A percentile compares a stretch with the other conserved stretches of the same genome.
Conservation (phyloP, 2,329 filamentous ascomycete species). For the Cytospora piceicola region DNA sequence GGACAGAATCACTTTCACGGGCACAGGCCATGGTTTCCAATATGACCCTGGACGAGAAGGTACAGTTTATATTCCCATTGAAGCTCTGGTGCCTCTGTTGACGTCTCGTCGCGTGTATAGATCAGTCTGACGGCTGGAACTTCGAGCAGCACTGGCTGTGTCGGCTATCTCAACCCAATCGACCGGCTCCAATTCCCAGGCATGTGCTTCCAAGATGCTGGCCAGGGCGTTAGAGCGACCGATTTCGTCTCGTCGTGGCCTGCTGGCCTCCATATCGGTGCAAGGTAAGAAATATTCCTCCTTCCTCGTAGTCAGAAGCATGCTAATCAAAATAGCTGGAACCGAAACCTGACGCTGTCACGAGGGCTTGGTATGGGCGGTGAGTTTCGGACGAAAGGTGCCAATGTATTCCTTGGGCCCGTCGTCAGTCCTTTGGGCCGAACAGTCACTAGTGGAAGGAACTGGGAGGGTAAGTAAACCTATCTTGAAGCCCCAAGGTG, state of each 20-base stretch:
- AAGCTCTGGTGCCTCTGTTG: background rate
- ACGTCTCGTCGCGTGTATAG: conserved; percentile 35
- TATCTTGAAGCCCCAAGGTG: background rate
- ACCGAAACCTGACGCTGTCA: conserved; percentile 68
- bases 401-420: conserved; percentile 78
- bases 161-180: conserved; percentile 48
- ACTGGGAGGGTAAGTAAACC: conserved; percentile 53
- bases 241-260: conserved; percentile 50
- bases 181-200: conserved; percentile 47
- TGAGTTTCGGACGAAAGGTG: conserved; percentile 77
- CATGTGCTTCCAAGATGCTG: conserved; percentile 51
- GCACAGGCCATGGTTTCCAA: conserved; percentile 71
- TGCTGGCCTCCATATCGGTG: conserved; percentile 46
- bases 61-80: conserved; percentile 31
- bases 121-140: conserved; percentile 76
- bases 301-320: background rate
- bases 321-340: conserved; percentile 58
- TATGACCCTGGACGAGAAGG: conserved; percentile 78
- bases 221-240: conserved; percentile 47
- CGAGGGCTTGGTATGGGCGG: conserved; percentile 75
- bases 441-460: conserved; percentile 63
- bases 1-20: conserved; percentile 69
- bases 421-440: conserved; percentile 70
- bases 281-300: conserved; percentile 37
- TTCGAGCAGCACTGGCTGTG: conserved; percentile 55